phyloP scores from a whole-genome alignment of 192 early-diverging fungal species.

The Gamsiella multidivaricata region DNA sequence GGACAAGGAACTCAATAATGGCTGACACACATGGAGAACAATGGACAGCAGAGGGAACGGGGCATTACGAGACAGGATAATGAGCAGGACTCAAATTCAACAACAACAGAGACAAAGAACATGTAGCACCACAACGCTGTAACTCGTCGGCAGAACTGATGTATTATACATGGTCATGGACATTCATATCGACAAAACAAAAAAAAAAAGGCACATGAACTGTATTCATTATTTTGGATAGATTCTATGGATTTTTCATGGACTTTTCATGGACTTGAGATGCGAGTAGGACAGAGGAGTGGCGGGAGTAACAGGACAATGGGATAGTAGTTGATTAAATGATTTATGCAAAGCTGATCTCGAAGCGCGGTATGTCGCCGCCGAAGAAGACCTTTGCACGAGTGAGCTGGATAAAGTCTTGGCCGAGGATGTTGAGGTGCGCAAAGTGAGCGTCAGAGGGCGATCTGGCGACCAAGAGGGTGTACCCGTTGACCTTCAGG shows the following conservation, averaged over 20 bases:
- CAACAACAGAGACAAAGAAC: too few species aligned
- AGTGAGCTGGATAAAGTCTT: constrained; percentile 35
- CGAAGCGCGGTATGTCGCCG: constrained; percentile 33
- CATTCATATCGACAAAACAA: too few species aligned
- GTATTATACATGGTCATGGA: neutral
- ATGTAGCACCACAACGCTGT: too few species aligned
- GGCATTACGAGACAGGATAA: too few species aligned
- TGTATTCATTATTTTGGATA: too few species aligned
- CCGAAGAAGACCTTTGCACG: constrained; percentile 34
- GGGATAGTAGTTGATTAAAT: too few species aligned
- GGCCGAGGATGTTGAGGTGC: constrained; percentile 48
- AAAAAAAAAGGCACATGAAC: too few species aligned
- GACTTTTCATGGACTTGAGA: too few species aligned
- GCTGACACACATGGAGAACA: too few species aligned
- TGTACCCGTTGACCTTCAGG: constrained; percentile 36
- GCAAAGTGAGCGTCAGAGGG: constrained; percentile 30
- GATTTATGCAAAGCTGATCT: constrained; percentile 28
- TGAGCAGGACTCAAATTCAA: too few species aligned
- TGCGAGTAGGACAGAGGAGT: neutral
- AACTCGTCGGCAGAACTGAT: neutral
- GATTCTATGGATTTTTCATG: neutral
- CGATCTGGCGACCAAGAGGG: constrained; percentile 21
- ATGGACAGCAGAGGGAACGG: too few species aligned
- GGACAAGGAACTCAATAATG: too few species aligned
- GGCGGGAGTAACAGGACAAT: neutral